Percentiles rank a stretch among this genome's conserved stretches.
Conservation (phyloP, 75 land plant genomes). For the Larix kaempferi region DNA sequence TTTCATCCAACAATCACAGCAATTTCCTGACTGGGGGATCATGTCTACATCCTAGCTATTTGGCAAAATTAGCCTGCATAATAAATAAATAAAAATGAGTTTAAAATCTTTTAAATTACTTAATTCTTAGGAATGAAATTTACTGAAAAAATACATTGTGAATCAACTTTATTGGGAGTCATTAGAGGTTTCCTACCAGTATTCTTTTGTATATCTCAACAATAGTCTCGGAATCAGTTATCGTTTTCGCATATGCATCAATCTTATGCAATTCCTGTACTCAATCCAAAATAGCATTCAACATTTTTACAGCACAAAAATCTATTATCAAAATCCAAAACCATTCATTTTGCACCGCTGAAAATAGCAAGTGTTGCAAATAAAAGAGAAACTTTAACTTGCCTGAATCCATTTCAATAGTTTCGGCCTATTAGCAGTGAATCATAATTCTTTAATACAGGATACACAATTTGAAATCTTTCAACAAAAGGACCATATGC, state of each 20-base stretch:
- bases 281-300: no score
- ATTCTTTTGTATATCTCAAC: conserved; percentile 25
- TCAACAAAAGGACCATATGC: conserved; percentile 87
- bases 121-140: no score
- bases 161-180: no score
- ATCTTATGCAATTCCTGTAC: conserved; percentile 35
- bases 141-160: no score
- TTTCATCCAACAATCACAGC: no score
- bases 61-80: no score
- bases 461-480: conserved; percentile 44
- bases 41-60: no score
- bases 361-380: no score
- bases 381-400: not conserved
- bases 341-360: not conserved
- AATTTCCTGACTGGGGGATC: no score
- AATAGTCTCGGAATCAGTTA: conserved; percentile 32
- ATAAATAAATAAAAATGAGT: no score
- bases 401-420: conserved; percentile 82
- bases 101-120: no score
- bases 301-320: not conserved
- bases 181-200: not conserved
- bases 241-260: conserved; percentile 59
- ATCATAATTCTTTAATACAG: conserved; percentile 55
- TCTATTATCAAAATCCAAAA: not conserved
- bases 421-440: conserved; percentile 71